Base-by-base conservation (phyloP, 1,284 basidiomycete genomes). In the Trametes polyzona region DNA sequence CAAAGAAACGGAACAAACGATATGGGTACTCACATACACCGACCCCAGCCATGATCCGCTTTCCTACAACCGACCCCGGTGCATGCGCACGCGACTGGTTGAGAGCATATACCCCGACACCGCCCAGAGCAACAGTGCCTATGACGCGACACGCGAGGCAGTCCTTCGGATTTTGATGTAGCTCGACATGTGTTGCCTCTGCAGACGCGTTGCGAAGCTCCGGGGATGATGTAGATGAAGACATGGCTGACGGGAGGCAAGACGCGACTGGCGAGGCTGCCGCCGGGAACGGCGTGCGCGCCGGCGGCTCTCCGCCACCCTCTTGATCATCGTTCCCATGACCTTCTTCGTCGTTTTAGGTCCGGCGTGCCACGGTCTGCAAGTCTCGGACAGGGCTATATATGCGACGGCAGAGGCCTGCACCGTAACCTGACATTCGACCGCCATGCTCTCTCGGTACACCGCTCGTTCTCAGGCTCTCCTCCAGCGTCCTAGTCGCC, bases 101-200 rank as follows among this genome's bases (percentile, higher is more conserved):
- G 17, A 76, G 63, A 3, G 73, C 73, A 48, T 74, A 74, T 23
- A 74, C 19, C 5, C 74, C 74, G 12, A 71, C 67, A 9, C 63
- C 72, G 23, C 65, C 73, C 1, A 76, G 61, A 5, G 74, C 70
- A 46, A 65, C 64, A 21, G 72, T 69, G n/a, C 73, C 72, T 47
- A 77, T 68, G 42, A 75, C 62, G 32, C 72, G 69, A 33, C 71
- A 76, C 8, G 70, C 62, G 4, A 80, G 65, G 62, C 80, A 68
- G 66, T 82, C 69, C 55, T 79, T 33, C 59, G 69, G 36, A 47
- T 57, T 44, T 23, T 21, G 21, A 32, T 17, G 19, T 30, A 42
- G 23, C 14, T 43, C 27, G 24, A 27, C 37, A 12, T 39, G n/a
- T 19, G 17, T 7, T 11, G 21, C 16, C 19, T n/a, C 24, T 47